Conservation (phyloP, 164 flowering plant genomes). For the Platanus orientalis region DNA sequence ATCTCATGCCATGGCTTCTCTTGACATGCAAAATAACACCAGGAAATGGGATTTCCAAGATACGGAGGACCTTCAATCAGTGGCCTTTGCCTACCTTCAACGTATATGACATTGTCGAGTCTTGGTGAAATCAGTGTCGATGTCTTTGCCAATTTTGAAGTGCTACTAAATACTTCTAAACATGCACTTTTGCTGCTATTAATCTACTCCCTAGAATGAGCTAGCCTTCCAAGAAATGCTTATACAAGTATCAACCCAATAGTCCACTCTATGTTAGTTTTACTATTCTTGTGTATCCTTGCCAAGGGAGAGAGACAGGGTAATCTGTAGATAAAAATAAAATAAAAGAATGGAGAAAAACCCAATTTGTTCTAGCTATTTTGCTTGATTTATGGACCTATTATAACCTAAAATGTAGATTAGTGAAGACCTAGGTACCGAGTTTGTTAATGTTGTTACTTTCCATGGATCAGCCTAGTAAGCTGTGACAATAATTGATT, state of each 20-base stretch:
- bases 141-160: constrained; percentile 23
- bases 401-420: background rate
- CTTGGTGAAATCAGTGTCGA: constrained; percentile 7
- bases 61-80: constrained; percentile 61
- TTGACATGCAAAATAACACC: constrained; percentile 38
- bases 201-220: too few species aligned
- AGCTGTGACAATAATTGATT: too few species aligned
- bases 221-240: constrained; percentile 28
- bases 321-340: background rate
- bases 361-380: background rate
- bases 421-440: background rate
- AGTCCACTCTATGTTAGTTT: constrained; percentile 14
- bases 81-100: constrained; percentile 52
- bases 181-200: constrained; percentile 18
- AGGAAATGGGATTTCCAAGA: constrained; percentile 58
- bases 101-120: constrained; percentile 42
- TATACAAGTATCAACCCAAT: constrained; percentile 15
- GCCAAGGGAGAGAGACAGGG: constrained; percentile 15
- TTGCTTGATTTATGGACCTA: background rate
- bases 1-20: constrained; percentile 42
- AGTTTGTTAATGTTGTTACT: too few species aligned
- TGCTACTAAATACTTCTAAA: constrained; percentile 18
- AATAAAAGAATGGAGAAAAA: background rate
- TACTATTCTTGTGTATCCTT: constrained; percentile 24
- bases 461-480: background rate